phyloP scores from a whole-genome alignment of 371 early-diverging fungal genomes.

The Sanchytrium tribonematis region DNA sequence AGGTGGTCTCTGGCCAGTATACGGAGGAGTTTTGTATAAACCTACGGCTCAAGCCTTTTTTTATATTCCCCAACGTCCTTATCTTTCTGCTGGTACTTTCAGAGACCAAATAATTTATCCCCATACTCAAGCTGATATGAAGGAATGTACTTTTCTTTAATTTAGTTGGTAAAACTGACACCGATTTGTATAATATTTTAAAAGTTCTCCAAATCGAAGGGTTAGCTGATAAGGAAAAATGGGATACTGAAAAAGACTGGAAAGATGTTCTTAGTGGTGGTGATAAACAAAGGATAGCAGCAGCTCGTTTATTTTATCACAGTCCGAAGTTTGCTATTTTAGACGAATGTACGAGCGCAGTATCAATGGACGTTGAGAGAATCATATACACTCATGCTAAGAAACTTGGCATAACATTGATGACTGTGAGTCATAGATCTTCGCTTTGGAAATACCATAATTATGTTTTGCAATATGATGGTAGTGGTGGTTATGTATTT shows the following conservation, averaged over 20 bases:
- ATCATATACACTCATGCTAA: slow-evolving; percentile 67
- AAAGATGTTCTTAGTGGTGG: slow-evolving; percentile 66
- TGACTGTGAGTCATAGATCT: slow-evolving; percentile 67
- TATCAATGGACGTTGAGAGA: slow-evolving; percentile 57
- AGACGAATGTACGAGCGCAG: slow-evolving; percentile 50
- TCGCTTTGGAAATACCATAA: slow-evolving; percentile 61
- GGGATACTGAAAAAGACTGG: slow-evolving; percentile 65
- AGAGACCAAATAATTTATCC: slow-evolving; percentile 72
- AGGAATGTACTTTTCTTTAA: slow-evolving; percentile 34
- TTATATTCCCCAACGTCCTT: slow-evolving; percentile 67
- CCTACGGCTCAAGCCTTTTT: slow-evolving; percentile 28
- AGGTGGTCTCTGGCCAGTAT: slow-evolving; percentile 55
- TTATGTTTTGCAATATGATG: slow-evolving; percentile 44
- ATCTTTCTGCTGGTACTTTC: slow-evolving; percentile 48
- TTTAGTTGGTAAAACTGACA: too few species aligned
- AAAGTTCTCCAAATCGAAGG: slow-evolving; percentile 34
- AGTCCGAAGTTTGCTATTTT: slow-evolving; percentile 52
- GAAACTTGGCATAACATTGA: slow-evolving; percentile 42
- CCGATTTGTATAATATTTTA: slow-evolving; percentile 22
- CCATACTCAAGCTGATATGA: slow-evolving; percentile 45
- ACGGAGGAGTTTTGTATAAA: slow-evolving; percentile 17
- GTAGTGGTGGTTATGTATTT: slow-evolving; percentile 49
- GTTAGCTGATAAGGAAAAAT: slow-evolving; percentile 48
- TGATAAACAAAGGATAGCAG: slow-evolving; percentile 54
- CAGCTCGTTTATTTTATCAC: slow-evolving; percentile 52